A percentile compares a stretch with the other conserved stretches of the same genome.
Conservation (phyloP, 1,284 basidiomycete species). For the Malassezia furfur region DNA sequence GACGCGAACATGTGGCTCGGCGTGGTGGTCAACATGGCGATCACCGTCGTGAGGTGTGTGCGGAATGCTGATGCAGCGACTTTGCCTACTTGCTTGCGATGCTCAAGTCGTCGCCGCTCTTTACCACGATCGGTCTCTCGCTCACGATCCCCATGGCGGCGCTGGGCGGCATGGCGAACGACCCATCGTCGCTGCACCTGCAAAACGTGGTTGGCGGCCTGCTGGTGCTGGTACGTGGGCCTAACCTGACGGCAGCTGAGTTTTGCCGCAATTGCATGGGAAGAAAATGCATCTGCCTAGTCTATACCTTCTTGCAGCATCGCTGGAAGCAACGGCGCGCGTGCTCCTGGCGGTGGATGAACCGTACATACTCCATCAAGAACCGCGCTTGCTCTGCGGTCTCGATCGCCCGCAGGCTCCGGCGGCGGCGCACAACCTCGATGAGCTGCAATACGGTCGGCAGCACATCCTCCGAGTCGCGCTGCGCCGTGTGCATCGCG, state of each 20-base stretch:
- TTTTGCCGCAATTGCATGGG: conserved; percentile 16
- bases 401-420: conserved; percentile 45
- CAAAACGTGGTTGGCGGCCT: conserved; percentile 28
- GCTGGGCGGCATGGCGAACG: conserved; percentile 64
- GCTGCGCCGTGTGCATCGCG: neutral
- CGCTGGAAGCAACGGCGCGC: conserved; percentile 11
- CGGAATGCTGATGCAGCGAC: conserved; percentile 49
- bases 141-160: conserved; percentile 89
- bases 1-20: conserved; percentile 58
- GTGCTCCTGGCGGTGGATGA: conserved; percentile 27
- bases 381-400: conserved; percentile 46
- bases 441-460: conserved; percentile 21
- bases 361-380: conserved; percentile 31
- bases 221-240: conserved; percentile 23
- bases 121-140: conserved; percentile 84
- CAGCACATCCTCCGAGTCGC: neutral
- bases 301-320: neutral
- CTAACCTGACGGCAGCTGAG: neutral
- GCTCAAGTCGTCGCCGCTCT: conserved; percentile 80
- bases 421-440: conserved; percentile 31
- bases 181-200: conserved; percentile 39
- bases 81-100: conserved; percentile 57
- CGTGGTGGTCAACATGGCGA: conserved; percentile 68
- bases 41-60: conserved; percentile 48
- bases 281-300: conserved; percentile 10